Evolutionary conservation across 805 yeast species (phyloP), one percentile per base, ranked within the genome.

Genomic region (Candida sakaeoensis): DNA sequence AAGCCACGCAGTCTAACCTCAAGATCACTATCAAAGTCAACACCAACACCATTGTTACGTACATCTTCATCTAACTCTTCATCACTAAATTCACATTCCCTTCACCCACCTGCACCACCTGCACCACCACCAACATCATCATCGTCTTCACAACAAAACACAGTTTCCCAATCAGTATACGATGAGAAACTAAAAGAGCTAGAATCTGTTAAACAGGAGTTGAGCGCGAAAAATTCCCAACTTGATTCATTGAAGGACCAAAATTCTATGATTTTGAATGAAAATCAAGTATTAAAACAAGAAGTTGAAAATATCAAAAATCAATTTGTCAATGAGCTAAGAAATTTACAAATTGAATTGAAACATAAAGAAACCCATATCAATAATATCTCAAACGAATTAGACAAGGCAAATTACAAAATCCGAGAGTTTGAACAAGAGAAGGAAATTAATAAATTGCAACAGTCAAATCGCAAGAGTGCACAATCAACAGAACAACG

Each of bases 361-460:
- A 82, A 82, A 55, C 80, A 85, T 23, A 80, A 78, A 47, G 93
- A 85, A 36, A 77, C 86, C 0, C 88, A 82, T 53, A 57, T 85
- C 7, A 65, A 72, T 31, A 63, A 93, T 32, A 61, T 79, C 17
- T 74, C 66, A 30, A 73, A 79, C 34, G 93, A 86, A 51, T 57
- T 80, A 35, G 88, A 82, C 33, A 72, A 68, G 32, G 68, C 81
- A 3, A 75, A 72, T 38, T 56, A 70, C n/a, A 72, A 72, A 48
- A 68, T 77, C 9, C 54, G 68, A 23, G 79, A 77, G 42, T 57
- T 82, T 42, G 83, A 79, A 51, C 73, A 70, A 43, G 76, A 58
- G 10, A 52, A 53, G 10, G 63, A 60, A 42, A 52, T 57, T 52
- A 53, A 51, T 49, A 55, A 58, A 40, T 47, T 58, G 23, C 55